Base-by-base conservation (phyloP, 1,139 yeast genomes). In the Saccharomycopsis crataegensis region DNA sequence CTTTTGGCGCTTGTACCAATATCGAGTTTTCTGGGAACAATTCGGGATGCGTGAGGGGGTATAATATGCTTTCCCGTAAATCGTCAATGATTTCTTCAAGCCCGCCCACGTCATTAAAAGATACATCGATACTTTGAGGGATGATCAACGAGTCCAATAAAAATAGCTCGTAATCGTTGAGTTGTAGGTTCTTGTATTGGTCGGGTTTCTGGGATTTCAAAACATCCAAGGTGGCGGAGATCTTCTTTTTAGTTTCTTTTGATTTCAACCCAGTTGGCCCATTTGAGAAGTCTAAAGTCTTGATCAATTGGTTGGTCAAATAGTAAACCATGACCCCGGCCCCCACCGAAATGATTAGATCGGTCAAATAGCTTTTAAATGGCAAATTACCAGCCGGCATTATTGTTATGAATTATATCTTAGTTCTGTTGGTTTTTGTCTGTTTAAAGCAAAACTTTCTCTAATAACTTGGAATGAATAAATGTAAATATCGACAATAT, bases 1-100 rank as follows among this genome's bases (percentile, higher is more conserved):
- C 99, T 64, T 89, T 91, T 1, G 99, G 99, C 0, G 96, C 93
- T 63, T 86, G 89, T 40, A 86, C 74, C 54, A 93, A 72, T 41
- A 80, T 68, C 57, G 85, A 81, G 62, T 83, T 86, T 43, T 77
- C 79, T 12, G 76, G 71, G 63, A 83, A 84, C 51, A 85, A 66
- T 42, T 78, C 83, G 1, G 91, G 90, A 46, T 73, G 83, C 1
- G 96, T 90, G 54, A 93, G 73, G 0, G 99, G 99, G 62, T 87
- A 82, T 50, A 93, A 79, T 8, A 93, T 96, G 52, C 91, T 80
- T 67, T 93, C 99, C 60, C 87, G 76, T 51, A 93, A 73, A 61
- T 91, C 98, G 57, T 84, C 93, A 42, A 93, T 80, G 48, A 89
- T 86, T 16, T 74, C 75, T 56, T 87, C 93, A 48, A 93, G 73